Base-by-base conservation (phyloP, 2,329 filamentous ascomycete genomes). In the Phyllosticta citriasiana region DNA sequence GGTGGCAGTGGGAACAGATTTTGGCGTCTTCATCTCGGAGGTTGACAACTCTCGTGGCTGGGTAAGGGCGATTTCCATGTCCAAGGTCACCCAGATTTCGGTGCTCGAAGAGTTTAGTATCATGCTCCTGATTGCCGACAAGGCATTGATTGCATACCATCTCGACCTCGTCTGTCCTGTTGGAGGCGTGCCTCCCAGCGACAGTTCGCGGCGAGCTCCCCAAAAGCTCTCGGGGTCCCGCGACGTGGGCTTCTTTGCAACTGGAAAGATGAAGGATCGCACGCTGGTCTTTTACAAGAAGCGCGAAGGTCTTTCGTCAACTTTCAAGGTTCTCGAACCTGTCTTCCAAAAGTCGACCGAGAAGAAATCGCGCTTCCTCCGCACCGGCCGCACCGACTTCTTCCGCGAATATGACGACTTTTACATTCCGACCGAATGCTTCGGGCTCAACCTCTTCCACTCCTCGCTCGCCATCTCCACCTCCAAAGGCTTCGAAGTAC, bases 361-460 rank as follows among this genome's bases (percentile, higher is more conserved):
- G 70, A 93, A 89, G 78, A 89, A 87, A 68, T 83, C 85, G 4
- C 85, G 90, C 8, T 79, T 87, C 65, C 86, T 84, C 70, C 79
- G 85, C 19, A 82, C 83, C 9, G 91, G 91, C 22, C 86, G 84
- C 63, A 97, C 93, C 0, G 94, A 99, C 68, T 93, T 93, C 68
- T 99, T 97, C 85, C 88, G 94, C 64, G 94, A 99, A 71, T 99
- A 92, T 72, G 94, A 99, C 77, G 94, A 97, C 67, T 99, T 99
- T 76, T 99, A 97, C 76, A 92, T 99, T 67, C 94, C 94, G 0
- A 88, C 89, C 2, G 95, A 99, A 72, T 97, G 91, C 73, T 96
- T 88, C 74, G 91, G 89, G 55, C 88, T 99, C 71, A 97, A 97
- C 74, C 84, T 99, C 58, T 99, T 97, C 83, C 91, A 97, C 72